These are phyloP conservation scores for Xylaria sp. DNA, from an alignment of 2,329 filamentous ascomycete species.

Conservation along the genomic window DNA sequence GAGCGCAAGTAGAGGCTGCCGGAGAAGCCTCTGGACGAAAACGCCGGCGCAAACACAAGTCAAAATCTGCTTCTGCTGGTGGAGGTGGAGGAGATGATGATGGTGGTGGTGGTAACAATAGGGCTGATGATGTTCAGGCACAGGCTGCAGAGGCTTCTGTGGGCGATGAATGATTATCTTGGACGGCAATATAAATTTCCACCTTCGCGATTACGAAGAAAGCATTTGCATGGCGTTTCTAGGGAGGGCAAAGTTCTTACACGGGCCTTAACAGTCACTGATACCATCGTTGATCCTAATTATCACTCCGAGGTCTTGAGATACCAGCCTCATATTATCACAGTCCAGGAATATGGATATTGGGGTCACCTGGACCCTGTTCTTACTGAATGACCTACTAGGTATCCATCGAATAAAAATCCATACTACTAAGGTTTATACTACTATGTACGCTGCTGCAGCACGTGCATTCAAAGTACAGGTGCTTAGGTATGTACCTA, in stretches of 20 bases:
- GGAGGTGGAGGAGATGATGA: background rate
- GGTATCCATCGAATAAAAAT: background rate
- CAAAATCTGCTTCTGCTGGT: slow-evolving; percentile 22
- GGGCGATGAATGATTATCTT: slow-evolving; percentile 32
- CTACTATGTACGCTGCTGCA: background rate
- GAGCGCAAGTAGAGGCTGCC: slow-evolving; percentile 20
- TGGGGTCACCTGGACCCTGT: background rate
- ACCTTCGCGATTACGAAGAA: slow-evolving; percentile 10
- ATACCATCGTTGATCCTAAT: slow-evolving; percentile 27
- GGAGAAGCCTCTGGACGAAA: slow-evolving; percentile 42
- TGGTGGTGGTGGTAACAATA: background rate
- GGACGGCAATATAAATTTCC: background rate
- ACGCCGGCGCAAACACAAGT: slow-evolving; percentile 46
- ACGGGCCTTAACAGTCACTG: slow-evolving; percentile 20
- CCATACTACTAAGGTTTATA: background rate
- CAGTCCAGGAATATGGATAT: background rate
- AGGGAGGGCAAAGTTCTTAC: slow-evolving; percentile 11
- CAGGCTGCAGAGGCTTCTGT: slow-evolving; percentile 11
- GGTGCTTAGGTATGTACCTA: too few species aligned
- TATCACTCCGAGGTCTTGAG: background rate
- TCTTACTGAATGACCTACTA: background rate
- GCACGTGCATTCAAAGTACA: background rate
- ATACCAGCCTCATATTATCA: background rate
- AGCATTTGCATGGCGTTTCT: slow-evolving; percentile 38
- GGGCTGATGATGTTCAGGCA: slow-evolving; percentile 16